Conservation (phyloP, 768 basidiomycete genomes). For the Leucocoprinus leucothites region DNA sequence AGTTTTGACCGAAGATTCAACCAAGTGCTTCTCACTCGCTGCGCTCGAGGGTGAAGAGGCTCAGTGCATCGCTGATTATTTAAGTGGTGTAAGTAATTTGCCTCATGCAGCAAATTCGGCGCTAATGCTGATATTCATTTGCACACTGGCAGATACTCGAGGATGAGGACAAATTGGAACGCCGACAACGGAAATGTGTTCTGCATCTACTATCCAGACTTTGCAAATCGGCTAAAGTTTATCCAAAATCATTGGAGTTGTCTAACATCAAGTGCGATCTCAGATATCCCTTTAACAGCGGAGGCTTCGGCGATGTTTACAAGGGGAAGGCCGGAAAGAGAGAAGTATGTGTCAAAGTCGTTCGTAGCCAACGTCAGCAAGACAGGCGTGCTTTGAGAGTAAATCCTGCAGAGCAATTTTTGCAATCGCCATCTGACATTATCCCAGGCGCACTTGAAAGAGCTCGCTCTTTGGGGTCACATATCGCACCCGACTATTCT, state of each 20-base stretch:
- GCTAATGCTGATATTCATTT: no score
- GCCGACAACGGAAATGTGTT: not conserved
- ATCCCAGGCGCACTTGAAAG: constrained; percentile 9
- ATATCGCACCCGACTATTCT: constrained; percentile 31
- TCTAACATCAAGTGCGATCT: not conserved
- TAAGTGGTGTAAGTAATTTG: not conserved
- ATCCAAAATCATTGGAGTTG: not conserved
- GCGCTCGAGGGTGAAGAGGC: not conserved
- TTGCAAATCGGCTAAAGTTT: not conserved
- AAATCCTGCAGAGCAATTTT: no score
- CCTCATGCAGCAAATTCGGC: no score
- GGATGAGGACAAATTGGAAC: not conserved
- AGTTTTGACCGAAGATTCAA: no score
- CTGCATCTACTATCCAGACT: not conserved
- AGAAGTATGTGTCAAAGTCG: not conserved
- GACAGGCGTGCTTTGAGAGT: no score
- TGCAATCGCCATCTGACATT: not conserved
- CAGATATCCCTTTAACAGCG: not conserved
- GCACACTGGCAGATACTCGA: not conserved
- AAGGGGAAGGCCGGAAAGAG: not conserved
- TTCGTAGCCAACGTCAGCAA: no score
- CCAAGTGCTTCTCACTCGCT: no score
- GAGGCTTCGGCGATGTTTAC: not conserved
- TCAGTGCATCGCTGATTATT: not conserved
- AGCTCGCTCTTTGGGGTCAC: constrained; percentile 32